phyloP scores from a whole-genome alignment of 805 yeast genomes.

The Saccharomycopsis lassenensis region DNA sequence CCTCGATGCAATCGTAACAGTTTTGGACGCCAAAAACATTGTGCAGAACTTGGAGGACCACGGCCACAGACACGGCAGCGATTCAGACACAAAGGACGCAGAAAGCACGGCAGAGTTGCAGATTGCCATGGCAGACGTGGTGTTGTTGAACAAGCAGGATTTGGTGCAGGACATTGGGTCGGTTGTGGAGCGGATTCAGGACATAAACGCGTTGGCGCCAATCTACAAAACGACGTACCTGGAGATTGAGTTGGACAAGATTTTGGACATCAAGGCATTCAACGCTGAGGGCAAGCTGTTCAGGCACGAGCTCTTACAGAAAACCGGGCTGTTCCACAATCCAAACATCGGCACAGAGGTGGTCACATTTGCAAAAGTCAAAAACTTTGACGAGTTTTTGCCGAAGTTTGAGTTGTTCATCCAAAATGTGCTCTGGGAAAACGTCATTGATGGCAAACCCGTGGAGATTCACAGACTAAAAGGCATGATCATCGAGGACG shows the following conservation, averaged over 20 bases:
- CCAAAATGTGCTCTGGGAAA: constrained; percentile 72
- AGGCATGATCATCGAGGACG: constrained; percentile 46
- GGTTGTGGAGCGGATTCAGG: constrained; percentile 28
- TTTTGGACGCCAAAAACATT: constrained; percentile 67
- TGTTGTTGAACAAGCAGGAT: constrained; percentile 74
- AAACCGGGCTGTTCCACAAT: constrained; percentile 32
- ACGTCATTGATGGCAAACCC: constrained; percentile 29
- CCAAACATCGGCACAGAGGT: constrained; percentile 25
- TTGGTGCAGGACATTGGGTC: constrained; percentile 25
- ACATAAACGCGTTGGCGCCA: constrained; percentile 62
- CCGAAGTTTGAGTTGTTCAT: constrained; percentile 46
- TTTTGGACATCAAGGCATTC: constrained; percentile 74
- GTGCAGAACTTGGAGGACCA: constrained; percentile 53
- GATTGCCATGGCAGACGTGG: constrained; percentile 78
- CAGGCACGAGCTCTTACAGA: constrained; percentile 21
- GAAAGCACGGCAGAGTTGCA: constrained; percentile 79
- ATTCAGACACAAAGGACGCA: constrained; percentile 21
- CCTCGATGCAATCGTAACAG: constrained; percentile 87
- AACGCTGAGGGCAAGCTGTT: constrained; percentile 30
- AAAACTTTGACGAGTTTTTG: constrained; percentile 26
- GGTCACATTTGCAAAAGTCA: constrained; percentile 8
- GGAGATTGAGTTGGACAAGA: constrained; percentile 51
- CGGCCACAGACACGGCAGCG: constrained; percentile 50
- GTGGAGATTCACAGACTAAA: constrained; percentile 76
- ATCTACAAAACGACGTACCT: constrained; percentile 62